Conservation (phyloP, 2,329 filamentous ascomycete species). For the Colletotrichum sp. region DNA sequence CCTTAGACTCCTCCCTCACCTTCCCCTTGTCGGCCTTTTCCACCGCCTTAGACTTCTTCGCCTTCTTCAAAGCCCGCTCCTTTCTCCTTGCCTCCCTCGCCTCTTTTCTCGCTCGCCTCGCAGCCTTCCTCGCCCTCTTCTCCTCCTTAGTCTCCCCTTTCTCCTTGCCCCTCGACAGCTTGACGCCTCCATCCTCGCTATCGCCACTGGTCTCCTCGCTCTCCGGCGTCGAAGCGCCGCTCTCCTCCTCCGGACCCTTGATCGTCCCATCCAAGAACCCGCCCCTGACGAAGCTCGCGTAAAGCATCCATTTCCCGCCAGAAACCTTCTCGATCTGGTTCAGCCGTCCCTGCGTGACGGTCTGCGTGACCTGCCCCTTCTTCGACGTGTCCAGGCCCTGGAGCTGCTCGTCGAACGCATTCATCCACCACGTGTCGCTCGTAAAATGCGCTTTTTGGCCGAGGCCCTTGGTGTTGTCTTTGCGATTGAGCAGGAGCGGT, state of each 20-base stretch:
- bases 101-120: constrained; percentile 37
- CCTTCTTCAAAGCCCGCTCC: constrained; percentile 33
- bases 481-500: constrained; percentile 83
- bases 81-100: constrained; percentile 29
- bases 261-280: constrained; percentile 78
- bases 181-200: constrained; percentile 42
- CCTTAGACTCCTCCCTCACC: constrained; percentile 43
- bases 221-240: constrained; percentile 14
- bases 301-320: constrained; percentile 69
- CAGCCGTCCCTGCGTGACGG: constrained; percentile 57
- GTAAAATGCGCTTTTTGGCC: constrained; percentile 74
- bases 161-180: constrained; percentile 53
- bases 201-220: constrained; percentile 25
- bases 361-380: constrained; percentile 61
- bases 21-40: constrained; percentile 32
- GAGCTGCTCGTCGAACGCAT: constrained; percentile 89
- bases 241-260: constrained; percentile 26
- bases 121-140: constrained; percentile 35
- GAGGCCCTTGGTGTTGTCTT: constrained; percentile 80
- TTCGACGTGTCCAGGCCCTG: constrained; percentile 75
- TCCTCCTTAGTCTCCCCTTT: constrained; percentile 32
- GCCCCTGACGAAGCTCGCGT: constrained; percentile 85
- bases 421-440: constrained; percentile 95
- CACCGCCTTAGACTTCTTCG: constrained; percentile 25
- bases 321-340: constrained; percentile 61